phyloP scores from a whole-genome alignment of 2,329 filamentous ascomycete species.

The Emmonsiellopsis sp. region DNA sequence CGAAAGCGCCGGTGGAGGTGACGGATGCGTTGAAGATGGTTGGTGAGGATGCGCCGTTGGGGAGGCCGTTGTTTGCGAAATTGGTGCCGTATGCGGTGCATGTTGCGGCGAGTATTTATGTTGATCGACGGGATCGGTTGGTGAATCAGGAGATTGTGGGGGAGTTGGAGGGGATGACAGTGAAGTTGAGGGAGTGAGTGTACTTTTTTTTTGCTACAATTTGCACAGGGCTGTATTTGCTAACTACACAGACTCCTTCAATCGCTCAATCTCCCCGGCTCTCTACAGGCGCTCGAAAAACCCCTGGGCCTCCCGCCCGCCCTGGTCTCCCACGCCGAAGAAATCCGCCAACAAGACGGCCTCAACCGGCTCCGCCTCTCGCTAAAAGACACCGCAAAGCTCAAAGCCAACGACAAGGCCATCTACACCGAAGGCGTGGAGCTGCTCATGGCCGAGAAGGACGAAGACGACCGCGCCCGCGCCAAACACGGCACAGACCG shows the following conservation, averaged over 20 bases:
- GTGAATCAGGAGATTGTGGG: conserved; percentile 82
- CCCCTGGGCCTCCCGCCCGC: conserved; percentile 81
- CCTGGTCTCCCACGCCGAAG: conserved; percentile 82
- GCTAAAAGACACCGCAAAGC: conserved; percentile 80
- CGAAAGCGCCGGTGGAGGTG: conserved; percentile 72
- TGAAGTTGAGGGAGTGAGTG: conserved; percentile 60
- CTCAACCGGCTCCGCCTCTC: conserved; percentile 66
- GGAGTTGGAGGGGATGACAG: conserved; percentile 72
- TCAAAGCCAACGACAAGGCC: conserved; percentile 69
- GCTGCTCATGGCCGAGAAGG: conserved; percentile 67
- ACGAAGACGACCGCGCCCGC: conserved; percentile 70
- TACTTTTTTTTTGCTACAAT: background rate
- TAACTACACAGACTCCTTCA: conserved; percentile 48
- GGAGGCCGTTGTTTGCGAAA: conserved; percentile 76
- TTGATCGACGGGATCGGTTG: conserved; percentile 79
- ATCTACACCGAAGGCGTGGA: conserved; percentile 78
- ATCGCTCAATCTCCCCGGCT: conserved; percentile 80
- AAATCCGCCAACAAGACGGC: conserved; percentile 84
- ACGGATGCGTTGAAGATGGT: conserved; percentile 70
- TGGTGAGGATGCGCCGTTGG: conserved; percentile 71
- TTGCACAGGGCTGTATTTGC: background rate
- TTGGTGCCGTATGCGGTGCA: conserved; percentile 94
- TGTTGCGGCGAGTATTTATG: conserved; percentile 89
- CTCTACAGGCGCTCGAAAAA: conserved; percentile 88
- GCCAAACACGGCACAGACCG: conserved; percentile 76